Base-by-base conservation (phyloP, 2,329 filamentous ascomycete genomes). In the Monosporascus sp. region DNA sequence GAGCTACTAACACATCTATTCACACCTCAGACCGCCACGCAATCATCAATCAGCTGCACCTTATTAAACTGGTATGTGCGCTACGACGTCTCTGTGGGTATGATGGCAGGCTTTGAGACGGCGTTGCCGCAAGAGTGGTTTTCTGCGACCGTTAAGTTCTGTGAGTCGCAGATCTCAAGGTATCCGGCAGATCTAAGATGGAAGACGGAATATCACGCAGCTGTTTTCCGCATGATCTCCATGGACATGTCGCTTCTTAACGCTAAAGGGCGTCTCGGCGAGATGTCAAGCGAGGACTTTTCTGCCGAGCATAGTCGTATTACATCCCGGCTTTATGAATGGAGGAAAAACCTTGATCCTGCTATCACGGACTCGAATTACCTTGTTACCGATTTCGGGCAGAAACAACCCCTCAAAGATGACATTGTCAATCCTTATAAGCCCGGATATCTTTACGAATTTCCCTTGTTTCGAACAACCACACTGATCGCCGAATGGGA, bases 1-100 rank as follows among this genome's bases (percentile, higher is more conserved):
- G 84, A 90, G 58, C 87, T 97, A 62, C 74, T 97, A 46, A 87
- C 80, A 1, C 82, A 87, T 44, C 73, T 97, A 0, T 92, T 90
- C 66, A 90, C 85, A 0, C 89, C 90, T 0, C 77, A 91, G 56
- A 87, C 84, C 0, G 83, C 89, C 44, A 84, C 87, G 73, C 76
- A 88, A 58, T 88, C 86, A 9, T 77, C 87, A 4, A 79, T 88
- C 15, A 82, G 87, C 31, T 82, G 88, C 31, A 84, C 88, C 63
- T 83, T 94, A 45, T 79, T 96, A 48, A 78, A 80, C n/a, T 97
- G 94, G 94, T 97, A 96, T 68, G 80, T 85, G 31, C 85, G 92
- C 37, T 96, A 96, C 65, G 94, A 97, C 68, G 79, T 92, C 9
- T 89, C 92, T 53, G 85, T 90, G 6, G 88, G 89, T 1, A 81